Base-by-base conservation (phyloP, 202 grass and related monocot species). In the Alloteropsis angusta region DNA sequence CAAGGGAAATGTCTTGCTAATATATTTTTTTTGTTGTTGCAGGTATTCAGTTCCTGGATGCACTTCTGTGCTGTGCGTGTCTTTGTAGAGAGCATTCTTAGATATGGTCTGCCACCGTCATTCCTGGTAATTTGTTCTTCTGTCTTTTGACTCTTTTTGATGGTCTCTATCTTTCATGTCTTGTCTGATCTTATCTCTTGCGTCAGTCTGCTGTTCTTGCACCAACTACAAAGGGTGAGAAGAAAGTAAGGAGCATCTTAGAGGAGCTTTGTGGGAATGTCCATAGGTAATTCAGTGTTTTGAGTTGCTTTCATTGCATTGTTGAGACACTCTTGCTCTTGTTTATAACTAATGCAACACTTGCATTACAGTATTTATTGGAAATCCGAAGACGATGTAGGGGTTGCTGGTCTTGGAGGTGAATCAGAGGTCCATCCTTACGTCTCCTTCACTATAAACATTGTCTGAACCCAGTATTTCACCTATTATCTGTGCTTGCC, bases 11-110 rank as follows among this genome's bases (percentile, higher is more conserved):
- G 4, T 60, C 34, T n/a, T 18, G 9, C 25, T n/a, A n/a, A n/a
- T n/a, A n/a, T n/a, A n/a, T n/a, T n/a, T n/a, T n/a, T n/a, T n/a
- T n/a, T n/a, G n/a, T n/a, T n/a, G n/a, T n/a, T 76, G 34, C 76
- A 99, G 96, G 96, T 99, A 75, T 99, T 99, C 88, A 93, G 87
- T 87, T 86, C 96, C 28, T 99, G 92, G 96, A 99, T 99, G 92
- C 96, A 99, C 82, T 99, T 99, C 48, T 99, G 79, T 63, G 96
- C 90, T 9, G 86, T 99, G 44, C 90, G 92, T 48, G 77, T 96
- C 50, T 99, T 93, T 82, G 88, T 88, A 56, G 96, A 99, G 84
- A 99, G 96, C 71, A 99, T 99, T 93, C 96, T 99, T 75, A 88
- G 96, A 99, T 96, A 96, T 39, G 96, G 96, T 50, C 89, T 99